These are phyloP conservation scores for Melampsora americana DNA, from an alignment of 1,284 basidiomycete genomes.

Conservation along the genomic window DNA sequence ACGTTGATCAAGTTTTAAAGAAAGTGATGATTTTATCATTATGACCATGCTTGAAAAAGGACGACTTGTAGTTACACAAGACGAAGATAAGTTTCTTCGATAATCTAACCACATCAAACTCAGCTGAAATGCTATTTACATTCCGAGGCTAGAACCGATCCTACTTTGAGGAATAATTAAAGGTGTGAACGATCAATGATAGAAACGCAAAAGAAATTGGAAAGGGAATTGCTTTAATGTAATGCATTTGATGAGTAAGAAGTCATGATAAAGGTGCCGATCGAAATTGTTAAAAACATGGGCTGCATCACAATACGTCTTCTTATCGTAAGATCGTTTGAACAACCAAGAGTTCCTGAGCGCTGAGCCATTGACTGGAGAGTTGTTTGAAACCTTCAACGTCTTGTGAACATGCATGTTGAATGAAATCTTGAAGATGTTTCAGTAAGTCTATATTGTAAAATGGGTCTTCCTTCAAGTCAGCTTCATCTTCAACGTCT, in stretches of 20 bases:
- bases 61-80: too few relatives aligned
- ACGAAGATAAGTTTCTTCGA: too few relatives aligned
- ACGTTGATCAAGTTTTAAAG: too few relatives aligned
- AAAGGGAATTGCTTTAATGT: too few relatives aligned
- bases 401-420: background rate
- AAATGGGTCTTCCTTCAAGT: conserved; percentile 9
- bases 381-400: background rate
- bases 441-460: conserved; percentile 10
- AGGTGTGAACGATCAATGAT: too few relatives aligned
- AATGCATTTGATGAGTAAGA: background rate
- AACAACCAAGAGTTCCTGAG: background rate
- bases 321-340: background rate
- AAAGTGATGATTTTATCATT: too few relatives aligned
- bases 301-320: background rate
- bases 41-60: too few relatives aligned
- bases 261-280: background rate
- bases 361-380: conserved; percentile 2
- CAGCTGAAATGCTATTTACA: too few relatives aligned
- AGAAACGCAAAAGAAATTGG: too few relatives aligned
- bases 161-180: too few relatives aligned
- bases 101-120: too few relatives aligned
- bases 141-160: too few relatives aligned
- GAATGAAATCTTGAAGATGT: conserved; percentile 2
- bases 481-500: conserved; percentile 6
- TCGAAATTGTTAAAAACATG: background rate